phyloP scores from a whole-genome alignment of 306 rosid species.

The Delonix regia region DNA sequence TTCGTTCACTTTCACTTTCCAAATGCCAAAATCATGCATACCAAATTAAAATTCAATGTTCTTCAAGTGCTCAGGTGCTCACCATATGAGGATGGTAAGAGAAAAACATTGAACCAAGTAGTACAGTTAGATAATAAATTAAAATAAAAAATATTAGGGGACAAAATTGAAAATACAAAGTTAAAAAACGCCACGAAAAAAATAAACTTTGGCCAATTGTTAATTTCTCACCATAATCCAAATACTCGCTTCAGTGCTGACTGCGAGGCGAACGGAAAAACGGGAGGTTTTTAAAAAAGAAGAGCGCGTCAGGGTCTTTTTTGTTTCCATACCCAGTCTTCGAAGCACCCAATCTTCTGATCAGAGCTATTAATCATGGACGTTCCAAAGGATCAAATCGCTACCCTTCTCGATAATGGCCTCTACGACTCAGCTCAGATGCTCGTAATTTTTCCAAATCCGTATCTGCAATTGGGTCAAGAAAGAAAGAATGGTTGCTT shows the following conservation, averaged over 20 bases:
- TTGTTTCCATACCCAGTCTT: not conserved
- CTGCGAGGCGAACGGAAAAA: not conserved
- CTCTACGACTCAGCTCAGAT: slow-evolving; percentile 94
- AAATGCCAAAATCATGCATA: too few relatives aligned
- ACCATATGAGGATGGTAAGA: too few relatives aligned
- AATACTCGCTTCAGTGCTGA: not conserved
- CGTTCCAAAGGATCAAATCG: slow-evolving; percentile 96
- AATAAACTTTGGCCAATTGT: too few relatives aligned
- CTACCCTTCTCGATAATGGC: slow-evolving; percentile 80
- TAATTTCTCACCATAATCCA: not conserved
- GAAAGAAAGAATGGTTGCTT: slow-evolving; percentile 4
- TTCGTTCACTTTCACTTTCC: too few relatives aligned
- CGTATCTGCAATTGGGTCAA: slow-evolving; percentile 15
- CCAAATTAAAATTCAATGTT: too few relatives aligned
- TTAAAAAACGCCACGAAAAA: too few relatives aligned
- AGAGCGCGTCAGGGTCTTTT: slow-evolving; percentile 31
- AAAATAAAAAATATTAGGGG: too few relatives aligned
- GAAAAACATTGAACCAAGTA: too few relatives aligned
- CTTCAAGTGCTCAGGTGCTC: too few relatives aligned
- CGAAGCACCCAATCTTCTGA: not conserved
- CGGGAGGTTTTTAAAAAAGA: slow-evolving; percentile 31
- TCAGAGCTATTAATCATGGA: slow-evolving; percentile 56
- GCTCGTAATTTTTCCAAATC: slow-evolving; percentile 56
- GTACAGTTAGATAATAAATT: too few relatives aligned
- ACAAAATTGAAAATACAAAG: too few relatives aligned